Conservation (phyloP, 345 rosid genomes). For the Adansonia digitata region DNA sequence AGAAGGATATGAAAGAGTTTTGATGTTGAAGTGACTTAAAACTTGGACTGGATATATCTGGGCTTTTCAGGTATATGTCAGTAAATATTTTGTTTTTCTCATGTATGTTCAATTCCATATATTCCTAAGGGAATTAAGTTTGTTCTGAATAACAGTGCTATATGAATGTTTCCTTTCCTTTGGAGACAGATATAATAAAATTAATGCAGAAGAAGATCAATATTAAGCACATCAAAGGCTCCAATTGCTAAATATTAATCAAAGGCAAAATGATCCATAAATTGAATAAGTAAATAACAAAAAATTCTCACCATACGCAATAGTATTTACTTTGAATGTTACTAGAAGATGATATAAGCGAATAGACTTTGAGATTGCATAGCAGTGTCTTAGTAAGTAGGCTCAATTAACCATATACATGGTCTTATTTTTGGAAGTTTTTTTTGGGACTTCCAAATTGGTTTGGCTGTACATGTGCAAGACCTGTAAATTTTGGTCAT, state of each 20-base stretch:
- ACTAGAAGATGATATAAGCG: not conserved
- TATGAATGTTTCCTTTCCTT: not conserved
- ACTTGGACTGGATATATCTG: conserved; percentile 12
- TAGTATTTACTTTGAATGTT: not conserved
- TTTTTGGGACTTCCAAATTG: not conserved
- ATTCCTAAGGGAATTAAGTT: conserved; percentile 2
- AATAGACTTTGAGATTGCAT: not conserved
- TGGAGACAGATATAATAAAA: not conserved
- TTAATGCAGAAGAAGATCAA: not conserved
- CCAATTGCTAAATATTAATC: not conserved
- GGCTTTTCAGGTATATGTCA: conserved; percentile 7
- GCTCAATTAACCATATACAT: not conserved
- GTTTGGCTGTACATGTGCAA: not conserved
- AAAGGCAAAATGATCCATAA: not conserved
- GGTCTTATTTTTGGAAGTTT: not conserved
- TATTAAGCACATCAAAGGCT: not conserved
- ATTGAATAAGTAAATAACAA: not conserved
- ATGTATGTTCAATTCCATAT: conserved; percentile 19
- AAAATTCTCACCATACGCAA: not conserved
- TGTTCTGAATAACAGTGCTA: not conserved
- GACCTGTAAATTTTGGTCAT: too few species aligned
- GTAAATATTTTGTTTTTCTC: conserved; percentile 7
- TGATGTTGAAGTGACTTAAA: conserved; percentile 28
- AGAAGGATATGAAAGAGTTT: conserved; percentile 14
- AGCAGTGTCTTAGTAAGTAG: not conserved